Base-by-base conservation (phyloP, 768 basidiomycete species). In the Daedaleopsis nitida region DNA sequence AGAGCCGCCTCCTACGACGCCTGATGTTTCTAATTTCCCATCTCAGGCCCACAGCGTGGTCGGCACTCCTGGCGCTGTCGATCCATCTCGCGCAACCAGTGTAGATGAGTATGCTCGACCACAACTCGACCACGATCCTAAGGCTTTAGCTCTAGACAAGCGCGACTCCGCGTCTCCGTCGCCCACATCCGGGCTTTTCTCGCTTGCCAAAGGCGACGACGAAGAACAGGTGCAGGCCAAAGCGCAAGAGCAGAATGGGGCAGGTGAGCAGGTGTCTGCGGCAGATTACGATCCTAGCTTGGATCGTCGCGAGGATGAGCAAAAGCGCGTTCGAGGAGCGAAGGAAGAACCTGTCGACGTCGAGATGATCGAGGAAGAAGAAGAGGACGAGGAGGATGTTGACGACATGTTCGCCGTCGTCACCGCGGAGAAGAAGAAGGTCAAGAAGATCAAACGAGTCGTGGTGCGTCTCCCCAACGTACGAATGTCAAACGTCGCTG, bases 391-490 rank as follows among this genome's bases (percentile, higher is more conserved):
- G 2, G 88, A 88, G 9, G 92, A 95, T 38, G 82, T 96, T 1
- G 94, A 96, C 63, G 96, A 98, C 72, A 98, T 99, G 95, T 98
- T 98, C 68, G 88, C 94, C 23, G 81, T 92, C 21, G 79, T 77
- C 19, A 64, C 68, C 3, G 64, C 74, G 2, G 77, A 74, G 42
- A 80, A 82, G 42, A 80, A 82, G 69, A 87, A 83, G 60, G 72
- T 80, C 10, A 87, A 81, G 78, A 88, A 84, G 69, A 78, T 80
- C 19, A 84, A 80, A 70, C 80, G 76, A 62, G 77, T 83, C 8
- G 70, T 77, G 53, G 86, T 88, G 68, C 61, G 84, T 74, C 14
- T 44, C 14, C 59, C 52, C 44, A 59, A 32, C 10, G 48, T 23
- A 1, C 42, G 9, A 23, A n/a, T 51, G 7, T 16, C 1, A 14